Conservation (phyloP, 495 filamentous ascomycete species). For the Immersiella caudata region DNA sequence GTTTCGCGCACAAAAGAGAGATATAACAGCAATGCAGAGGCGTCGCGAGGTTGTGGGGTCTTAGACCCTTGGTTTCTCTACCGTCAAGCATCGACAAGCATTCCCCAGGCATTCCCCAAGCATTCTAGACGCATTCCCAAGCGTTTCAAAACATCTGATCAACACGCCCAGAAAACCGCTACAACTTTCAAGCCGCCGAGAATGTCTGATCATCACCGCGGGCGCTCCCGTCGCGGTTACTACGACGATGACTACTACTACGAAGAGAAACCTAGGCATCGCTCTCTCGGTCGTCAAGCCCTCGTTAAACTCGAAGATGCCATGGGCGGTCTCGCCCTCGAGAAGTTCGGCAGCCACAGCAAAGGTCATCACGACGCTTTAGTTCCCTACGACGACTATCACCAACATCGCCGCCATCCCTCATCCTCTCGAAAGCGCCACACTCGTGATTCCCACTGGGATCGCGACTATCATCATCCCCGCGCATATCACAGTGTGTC, state of each 20-base stretch:
- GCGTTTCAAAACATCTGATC: no score
- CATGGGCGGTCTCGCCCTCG: conserved; percentile 24
- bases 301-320: conserved; percentile 31
- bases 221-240: conserved; percentile 19
- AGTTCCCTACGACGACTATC: not conserved
- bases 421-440: not conserved
- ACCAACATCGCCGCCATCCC: conserved; percentile 3
- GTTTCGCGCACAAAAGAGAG: not conserved
- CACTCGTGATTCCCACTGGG: not conserved
- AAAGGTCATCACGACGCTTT: not conserved
- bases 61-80: not conserved
- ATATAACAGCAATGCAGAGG: not conserved
- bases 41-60: not conserved
- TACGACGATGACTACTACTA: conserved; percentile 23
- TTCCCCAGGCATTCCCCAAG: not conserved
- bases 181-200: not conserved
- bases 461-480: not conserved
- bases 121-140: not conserved
- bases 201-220: conserved; percentile 27
- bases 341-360: not conserved
- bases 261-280: conserved; percentile 26
- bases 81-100: not conserved
- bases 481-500: conserved; percentile 23
- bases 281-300: conserved; percentile 30
- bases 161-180: not conserved